Evolutionary conservation across 2,329 filamentous ascomycete genomes (phyloP).

Genomic region (Anthostomella pinea): DNA sequence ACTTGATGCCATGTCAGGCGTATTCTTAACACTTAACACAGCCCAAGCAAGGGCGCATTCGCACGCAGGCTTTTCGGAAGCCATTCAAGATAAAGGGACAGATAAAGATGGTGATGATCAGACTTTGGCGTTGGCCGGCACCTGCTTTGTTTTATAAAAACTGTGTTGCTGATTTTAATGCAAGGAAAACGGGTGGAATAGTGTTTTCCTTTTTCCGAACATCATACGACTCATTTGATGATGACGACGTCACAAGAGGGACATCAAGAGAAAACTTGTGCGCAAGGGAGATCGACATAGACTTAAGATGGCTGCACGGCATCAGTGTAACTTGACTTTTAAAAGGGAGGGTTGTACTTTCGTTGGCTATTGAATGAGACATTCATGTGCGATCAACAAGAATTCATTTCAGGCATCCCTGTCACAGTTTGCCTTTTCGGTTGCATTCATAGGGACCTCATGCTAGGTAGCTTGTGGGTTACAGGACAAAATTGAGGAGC

Average conservation of each 20-base stretch:
- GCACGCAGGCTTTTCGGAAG: slow-evolving; percentile 5
- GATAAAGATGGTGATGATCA: slow-evolving; percentile 25
- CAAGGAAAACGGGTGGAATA: slow-evolving; percentile 22
- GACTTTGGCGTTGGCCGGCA: slow-evolving; percentile 27
- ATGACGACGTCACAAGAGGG: slow-evolving; percentile 32
- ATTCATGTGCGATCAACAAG: slow-evolving; percentile 17
- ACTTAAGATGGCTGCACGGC: slow-evolving; percentile 28
- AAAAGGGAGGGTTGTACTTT: slow-evolving; percentile 18
- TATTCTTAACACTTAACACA: slow-evolving; percentile 16
- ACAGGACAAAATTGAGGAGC: slow-evolving; percentile 12
- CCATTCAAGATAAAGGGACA: slow-evolving; percentile 18
- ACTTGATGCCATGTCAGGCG: slow-evolving; percentile 20
- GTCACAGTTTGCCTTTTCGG: slow-evolving; percentile 4
- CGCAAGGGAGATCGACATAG: slow-evolving; percentile 30
- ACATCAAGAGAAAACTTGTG: slow-evolving; percentile 31
- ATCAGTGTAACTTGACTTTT: slow-evolving; percentile 30
- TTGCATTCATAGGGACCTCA: slow-evolving; percentile 3
- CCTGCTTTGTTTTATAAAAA: slow-evolving; percentile 24
- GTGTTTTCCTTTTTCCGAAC: slow-evolving; percentile 13
- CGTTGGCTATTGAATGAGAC: slow-evolving; percentile 12
- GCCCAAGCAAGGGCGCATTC: not conserved
- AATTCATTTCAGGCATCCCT: too few species aligned
- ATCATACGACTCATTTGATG: slow-evolving; percentile 29
- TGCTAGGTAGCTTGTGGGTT: slow-evolving; percentile 4
- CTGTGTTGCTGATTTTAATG: slow-evolving; percentile 19